Conservation (phyloP, 768 basidiomycete genomes). For the Boletus reticuloceps region DNA sequence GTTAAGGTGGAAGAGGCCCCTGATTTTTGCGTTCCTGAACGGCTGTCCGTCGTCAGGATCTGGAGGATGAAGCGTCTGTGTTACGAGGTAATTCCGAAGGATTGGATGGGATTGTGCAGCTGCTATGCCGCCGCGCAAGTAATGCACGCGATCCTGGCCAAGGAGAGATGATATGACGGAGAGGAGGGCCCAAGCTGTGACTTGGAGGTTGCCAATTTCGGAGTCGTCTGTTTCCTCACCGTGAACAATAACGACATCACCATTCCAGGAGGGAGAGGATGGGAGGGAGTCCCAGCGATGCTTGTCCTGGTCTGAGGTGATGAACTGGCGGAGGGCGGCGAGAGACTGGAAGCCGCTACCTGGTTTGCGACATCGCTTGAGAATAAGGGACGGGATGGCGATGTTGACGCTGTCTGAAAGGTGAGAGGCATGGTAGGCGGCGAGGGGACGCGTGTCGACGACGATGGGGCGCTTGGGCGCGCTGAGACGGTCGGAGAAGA, state of each 20-base stretch:
- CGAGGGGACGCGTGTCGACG: conserved; percentile 77
- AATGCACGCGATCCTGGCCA: conserved; percentile 54
- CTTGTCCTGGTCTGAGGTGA: conserved; percentile 77
- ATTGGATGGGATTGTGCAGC: conserved; percentile 57
- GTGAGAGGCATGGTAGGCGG: conserved; percentile 62
- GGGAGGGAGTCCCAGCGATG: conserved; percentile 61
- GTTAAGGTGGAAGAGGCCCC: conserved; percentile 68
- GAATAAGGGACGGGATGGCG: conserved; percentile 85
- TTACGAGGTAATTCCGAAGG: conserved; percentile 50
- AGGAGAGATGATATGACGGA: conserved; percentile 61
- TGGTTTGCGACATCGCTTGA: conserved; percentile 78
- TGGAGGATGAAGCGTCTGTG: conserved; percentile 13
- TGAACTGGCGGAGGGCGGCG: conserved; percentile 72
- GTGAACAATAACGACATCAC: conserved; percentile 66
- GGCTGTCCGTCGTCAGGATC: conserved; percentile 16
- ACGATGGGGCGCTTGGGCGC: conserved; percentile 59
- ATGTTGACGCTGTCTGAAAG: conserved; percentile 75
- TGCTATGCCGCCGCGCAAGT: conserved; percentile 70
- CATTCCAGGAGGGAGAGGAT: conserved; percentile 62
- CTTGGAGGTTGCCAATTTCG: conserved; percentile 53
- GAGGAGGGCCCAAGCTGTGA: conserved; percentile 70
- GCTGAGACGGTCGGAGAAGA: conserved; percentile 48
- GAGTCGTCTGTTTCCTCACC: conserved; percentile 74
- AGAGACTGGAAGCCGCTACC: conserved; percentile 64
- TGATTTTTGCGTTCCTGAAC: conserved; percentile 33